Evolutionary conservation across 129 eudicot species (phyloP).

Genomic region (Flaveria trinervia): DNA sequence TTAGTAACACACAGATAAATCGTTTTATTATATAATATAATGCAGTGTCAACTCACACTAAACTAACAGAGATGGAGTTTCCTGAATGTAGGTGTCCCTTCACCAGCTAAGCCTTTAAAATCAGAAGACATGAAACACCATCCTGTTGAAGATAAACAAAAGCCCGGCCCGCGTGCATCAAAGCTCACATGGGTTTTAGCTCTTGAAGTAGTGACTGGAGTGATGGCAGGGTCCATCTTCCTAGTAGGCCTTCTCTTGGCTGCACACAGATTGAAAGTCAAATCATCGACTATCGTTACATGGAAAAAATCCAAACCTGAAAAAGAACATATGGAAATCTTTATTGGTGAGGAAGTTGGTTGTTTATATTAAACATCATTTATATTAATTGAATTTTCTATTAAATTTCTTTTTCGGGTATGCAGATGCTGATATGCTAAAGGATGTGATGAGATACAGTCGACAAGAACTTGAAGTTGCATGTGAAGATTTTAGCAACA

Average conservation of each 20-base stretch:
- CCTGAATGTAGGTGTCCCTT: conserved; percentile 40
- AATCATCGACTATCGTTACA: conserved; percentile 50
- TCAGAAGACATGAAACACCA: conserved; percentile 39
- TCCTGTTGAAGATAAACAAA: conserved; percentile 46
- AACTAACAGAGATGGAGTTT: background rate
- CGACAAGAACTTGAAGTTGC: conserved; percentile 87
- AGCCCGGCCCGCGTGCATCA: conserved; percentile 39
- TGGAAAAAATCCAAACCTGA: conserved; percentile 69
- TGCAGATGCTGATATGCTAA: conserved; percentile 70
- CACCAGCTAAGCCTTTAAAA: conserved; percentile 46
- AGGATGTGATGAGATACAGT: conserved; percentile 62
- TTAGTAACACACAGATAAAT: background rate
- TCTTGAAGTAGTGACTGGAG: conserved; percentile 76
- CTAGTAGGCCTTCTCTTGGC: conserved; percentile 45
- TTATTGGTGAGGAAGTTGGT: conserved; percentile 46
- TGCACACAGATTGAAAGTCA: conserved; percentile 52
- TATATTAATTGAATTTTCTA: background rate
- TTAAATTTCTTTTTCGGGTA: background rate
- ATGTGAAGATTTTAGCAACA: conserved; percentile 98
- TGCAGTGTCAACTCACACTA: background rate
- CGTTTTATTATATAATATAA: background rate
- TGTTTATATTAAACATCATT: background rate
- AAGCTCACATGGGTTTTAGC: conserved; percentile 70
- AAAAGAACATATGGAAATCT: conserved; percentile 53
- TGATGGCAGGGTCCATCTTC: conserved; percentile 62